phyloP scores from a whole-genome alignment of 257 asterid genomes.

The Hygrophila difformis region DNA sequence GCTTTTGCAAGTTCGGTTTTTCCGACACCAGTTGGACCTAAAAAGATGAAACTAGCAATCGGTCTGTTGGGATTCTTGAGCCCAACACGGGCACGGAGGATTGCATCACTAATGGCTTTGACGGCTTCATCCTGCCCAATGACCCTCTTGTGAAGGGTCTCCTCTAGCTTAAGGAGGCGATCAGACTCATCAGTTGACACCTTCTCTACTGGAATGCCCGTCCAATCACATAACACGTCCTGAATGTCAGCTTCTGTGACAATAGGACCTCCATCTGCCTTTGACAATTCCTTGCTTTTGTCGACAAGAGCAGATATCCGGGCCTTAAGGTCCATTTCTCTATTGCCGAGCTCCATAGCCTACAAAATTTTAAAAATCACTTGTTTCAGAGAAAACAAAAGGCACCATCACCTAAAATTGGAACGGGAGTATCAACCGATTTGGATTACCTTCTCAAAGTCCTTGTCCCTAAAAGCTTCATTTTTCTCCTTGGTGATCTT shows the following conservation, averaged over 20 bases:
- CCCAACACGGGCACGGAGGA: conserved; percentile 85
- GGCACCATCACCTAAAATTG: conserved; percentile 1
- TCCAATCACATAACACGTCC: conserved; percentile 89
- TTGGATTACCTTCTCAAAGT: conserved; percentile 73
- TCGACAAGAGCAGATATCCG: conserved; percentile 74
- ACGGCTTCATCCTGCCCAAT: conserved; percentile 90
- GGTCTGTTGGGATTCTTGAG: conserved; percentile 83
- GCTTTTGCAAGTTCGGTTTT: conserved; percentile 78
- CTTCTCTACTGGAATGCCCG: conserved; percentile 94
- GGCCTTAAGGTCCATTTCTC: conserved; percentile 93
- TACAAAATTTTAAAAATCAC: conserved; percentile 16
- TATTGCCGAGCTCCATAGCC: conserved; percentile 95
- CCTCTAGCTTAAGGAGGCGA: conserved; percentile 95
- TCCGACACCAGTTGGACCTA: conserved; percentile 95
- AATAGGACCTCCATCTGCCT: conserved; percentile 76
- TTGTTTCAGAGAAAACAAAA: not conserved
- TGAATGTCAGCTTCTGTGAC: conserved; percentile 95
- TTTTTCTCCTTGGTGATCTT: conserved; percentile 95
- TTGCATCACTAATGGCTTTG: conserved; percentile 63
- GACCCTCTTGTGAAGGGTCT: conserved; percentile 68
- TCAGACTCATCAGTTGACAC: conserved; percentile 88
- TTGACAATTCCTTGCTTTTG: conserved; percentile 89
- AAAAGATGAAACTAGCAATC: conserved; percentile 78
- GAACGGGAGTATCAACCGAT: conserved; percentile 6
- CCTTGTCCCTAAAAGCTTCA: conserved; percentile 89